phyloP scores from a whole-genome alignment of 176 grass and related monocot genomes.

The Zea luxurians region DNA sequence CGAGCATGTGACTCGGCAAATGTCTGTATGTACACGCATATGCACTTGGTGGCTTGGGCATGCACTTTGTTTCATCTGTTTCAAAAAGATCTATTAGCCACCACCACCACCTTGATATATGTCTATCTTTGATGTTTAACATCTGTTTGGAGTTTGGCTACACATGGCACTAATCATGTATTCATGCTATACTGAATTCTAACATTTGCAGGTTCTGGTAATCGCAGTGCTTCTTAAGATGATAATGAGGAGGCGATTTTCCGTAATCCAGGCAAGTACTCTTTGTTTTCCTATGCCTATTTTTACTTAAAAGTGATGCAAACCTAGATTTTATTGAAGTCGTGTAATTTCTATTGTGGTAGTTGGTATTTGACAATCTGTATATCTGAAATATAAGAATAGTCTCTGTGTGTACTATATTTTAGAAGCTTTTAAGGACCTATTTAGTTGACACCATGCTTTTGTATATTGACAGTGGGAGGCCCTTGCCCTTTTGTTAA shows the following conservation, averaged over 20 bases:
- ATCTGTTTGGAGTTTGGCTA: slow-evolving; percentile 21
- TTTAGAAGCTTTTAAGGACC: neutral
- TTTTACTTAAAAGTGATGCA: slow-evolving; percentile 9
- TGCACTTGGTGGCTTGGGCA: neutral
- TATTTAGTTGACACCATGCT: slow-evolving; percentile 35
- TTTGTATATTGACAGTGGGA: slow-evolving; percentile 70
- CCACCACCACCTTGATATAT: slow-evolving; percentile 9
- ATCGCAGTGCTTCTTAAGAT: slow-evolving; percentile 93
- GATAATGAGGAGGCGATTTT: slow-evolving; percentile 88
- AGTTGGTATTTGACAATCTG: slow-evolving; percentile 5
- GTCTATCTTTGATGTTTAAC: neutral
- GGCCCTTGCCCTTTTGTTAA: slow-evolving; percentile 92
- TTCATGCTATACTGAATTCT: slow-evolving; percentile 15
- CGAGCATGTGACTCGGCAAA: neutral
- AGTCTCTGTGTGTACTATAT: slow-evolving; percentile 9
- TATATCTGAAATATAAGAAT: neutral
- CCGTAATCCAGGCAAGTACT: slow-evolving; percentile 73
- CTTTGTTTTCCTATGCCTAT: neutral
- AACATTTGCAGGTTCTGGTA: slow-evolving; percentile 80
- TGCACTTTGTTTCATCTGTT: neutral
- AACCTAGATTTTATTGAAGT: neutral
- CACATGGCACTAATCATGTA: slow-evolving; percentile 20
- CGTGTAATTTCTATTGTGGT: neutral
- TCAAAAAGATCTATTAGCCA: neutral
- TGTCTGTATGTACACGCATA: slow-evolving; percentile 1